Evolutionary conservation across 768 basidiomycete genomes (phyloP), one percentile per base, ranked within the genome.

Genomic region (Leccinum boreale): DNA sequence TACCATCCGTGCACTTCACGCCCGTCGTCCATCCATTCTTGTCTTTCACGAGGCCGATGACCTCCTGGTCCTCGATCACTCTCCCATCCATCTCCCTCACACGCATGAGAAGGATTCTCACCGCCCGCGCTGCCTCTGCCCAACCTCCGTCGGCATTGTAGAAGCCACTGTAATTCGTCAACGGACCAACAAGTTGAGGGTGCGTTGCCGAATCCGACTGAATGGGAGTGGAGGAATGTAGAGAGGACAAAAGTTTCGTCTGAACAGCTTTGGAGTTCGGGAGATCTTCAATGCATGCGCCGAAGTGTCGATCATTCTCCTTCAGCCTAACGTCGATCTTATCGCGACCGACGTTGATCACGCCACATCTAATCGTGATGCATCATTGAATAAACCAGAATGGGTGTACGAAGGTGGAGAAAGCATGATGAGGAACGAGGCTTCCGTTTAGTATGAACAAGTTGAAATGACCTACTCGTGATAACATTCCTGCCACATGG

Each of bases 61-160:
- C 90, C 28, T 78, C 73, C 62, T 83, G 85, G 3, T 85, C 85
- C 0, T 78, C 61, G 4, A 86, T 26, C 29, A 96, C 72, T 23
- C 73, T 78, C 1, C 85, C 92, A 0, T 86, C 86, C 45, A 85
- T 74, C 11, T 75, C 66, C n/a, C 69, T 66, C 4, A 96, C 85
- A 46, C 77, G 81, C 28, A 73, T 67, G 52, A 87, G 79, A 57
- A 90, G 72, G 10, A 79, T 67, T 3, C 71, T 65, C 9, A 93
- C 65, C 3, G 88, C 92, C 66, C 86, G 81, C 1, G 79, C 77
- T 1, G 94, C 92, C 65, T 87, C 78, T 3, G 84, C 92, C 94
- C 94, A 98, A 14, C 94, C 94, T 1, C 89, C 84, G 36, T 90
- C 85, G 8, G 74, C 75, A 65, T 94, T 96, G 47, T 89, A 62